phyloP scores from a whole-genome alignment of 352 stramenopile genomes.

The Aphanomyces invadans region DNA sequence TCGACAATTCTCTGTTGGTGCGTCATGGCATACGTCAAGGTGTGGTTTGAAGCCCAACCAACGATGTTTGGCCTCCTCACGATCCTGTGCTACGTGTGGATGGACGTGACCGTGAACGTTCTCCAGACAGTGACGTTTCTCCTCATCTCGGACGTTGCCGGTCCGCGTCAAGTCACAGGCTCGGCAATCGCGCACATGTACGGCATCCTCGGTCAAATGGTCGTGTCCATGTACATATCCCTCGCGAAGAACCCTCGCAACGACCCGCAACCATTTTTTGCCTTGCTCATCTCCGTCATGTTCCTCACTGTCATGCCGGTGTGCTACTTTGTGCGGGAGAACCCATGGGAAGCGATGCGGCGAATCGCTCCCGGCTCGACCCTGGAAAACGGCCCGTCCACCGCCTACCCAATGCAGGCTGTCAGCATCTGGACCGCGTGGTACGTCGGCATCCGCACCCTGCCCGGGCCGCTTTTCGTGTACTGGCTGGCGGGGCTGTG shows the following conservation, averaged over 20 bases:
- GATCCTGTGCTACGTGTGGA: constrained; percentile 75
- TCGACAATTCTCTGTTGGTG: constrained; percentile 62
- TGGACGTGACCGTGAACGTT: constrained; percentile 76
- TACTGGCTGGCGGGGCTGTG: constrained; percentile 49
- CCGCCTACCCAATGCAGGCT: neutral
- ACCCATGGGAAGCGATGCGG: constrained; percentile 21
- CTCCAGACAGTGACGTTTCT: constrained; percentile 66
- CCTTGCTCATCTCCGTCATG: constrained; percentile 64
- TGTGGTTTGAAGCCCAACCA: constrained; percentile 40
- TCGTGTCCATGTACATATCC: constrained; percentile 68
- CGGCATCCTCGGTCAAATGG: constrained; percentile 56
- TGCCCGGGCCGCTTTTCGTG: constrained; percentile 35
- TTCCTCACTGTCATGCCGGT: constrained; percentile 48
- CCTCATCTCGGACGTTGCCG: constrained; percentile 67
- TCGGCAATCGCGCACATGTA: constrained; percentile 59
- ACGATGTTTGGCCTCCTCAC: constrained; percentile 48
- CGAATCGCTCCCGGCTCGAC: neutral
- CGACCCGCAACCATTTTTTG: constrained; percentile 58
- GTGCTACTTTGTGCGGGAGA: constrained; percentile 54
- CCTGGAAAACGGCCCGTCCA: neutral
- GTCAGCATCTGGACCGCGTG: constrained; percentile 1
- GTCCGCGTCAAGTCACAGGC: constrained; percentile 54
- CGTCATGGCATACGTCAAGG: constrained; percentile 51
- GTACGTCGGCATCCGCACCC: constrained; percentile 35
- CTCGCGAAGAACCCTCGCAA: constrained; percentile 47